Base-by-base conservation (phyloP, 208 protist species). In the Leishmania tropica region DNA sequence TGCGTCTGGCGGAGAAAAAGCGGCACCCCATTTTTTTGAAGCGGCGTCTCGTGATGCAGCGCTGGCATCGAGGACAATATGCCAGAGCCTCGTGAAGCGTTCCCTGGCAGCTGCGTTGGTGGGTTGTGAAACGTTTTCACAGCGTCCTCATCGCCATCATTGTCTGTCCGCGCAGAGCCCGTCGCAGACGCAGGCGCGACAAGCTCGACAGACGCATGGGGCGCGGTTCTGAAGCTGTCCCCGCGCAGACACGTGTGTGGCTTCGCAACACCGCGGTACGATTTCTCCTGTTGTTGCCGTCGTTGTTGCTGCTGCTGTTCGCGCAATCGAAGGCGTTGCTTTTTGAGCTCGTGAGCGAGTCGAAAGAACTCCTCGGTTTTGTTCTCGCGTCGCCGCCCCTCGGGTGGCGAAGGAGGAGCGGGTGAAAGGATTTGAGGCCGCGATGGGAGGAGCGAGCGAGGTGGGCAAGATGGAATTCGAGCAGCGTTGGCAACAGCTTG, bases 341-440 rank as follows among this genome's bases (percentile, higher is more conserved):
- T 24, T 15, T 72, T 70, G 45, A 62, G 78, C 70, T 76, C 67
- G 53, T 53, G 68, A 13, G 78, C 78, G 35, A 81, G 68, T 10
- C 78, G 78, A 42, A 81, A 81, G 48, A 81, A 81, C 78, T 76
- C 53, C 70, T 76, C 24, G 1, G 68, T 81, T 19, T 70, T 81
- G 53, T 48, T 75, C n/a, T 81, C 70, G 10, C 40, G 24, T n/a
- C 53, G 78, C 13, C 60, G 56, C 72, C 31, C 56, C 37, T 82
- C 72, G 28, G 28, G 64, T 3, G 64, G 0, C 13, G 64, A 35
- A 17, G 35, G 19, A 8, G 31, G 2, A 21, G 1, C 35, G 1
- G 64, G 31, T 28, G 64, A 45, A n/a, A 24, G 11, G 11, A 7
- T 35, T 10, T n/a, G 31, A 1, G 64, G 6, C 6, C 17, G 1